phyloP scores from a whole-genome alignment of 2,329 filamentous ascomycete genomes.

The Penicillium sclerotigenum region DNA sequence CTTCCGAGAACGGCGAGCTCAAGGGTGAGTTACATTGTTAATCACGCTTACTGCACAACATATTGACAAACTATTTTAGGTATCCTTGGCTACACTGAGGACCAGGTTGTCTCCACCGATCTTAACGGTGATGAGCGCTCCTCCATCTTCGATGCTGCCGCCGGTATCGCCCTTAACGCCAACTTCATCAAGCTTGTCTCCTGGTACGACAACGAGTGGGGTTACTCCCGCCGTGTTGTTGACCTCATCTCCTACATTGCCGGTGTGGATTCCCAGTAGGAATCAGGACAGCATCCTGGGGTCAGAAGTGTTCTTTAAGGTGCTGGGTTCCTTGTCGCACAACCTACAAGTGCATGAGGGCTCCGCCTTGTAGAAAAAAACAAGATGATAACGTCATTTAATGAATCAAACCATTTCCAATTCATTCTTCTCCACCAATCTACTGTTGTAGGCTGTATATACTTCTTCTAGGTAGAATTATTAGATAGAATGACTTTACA shows the following conservation, averaged over 20 bases:
- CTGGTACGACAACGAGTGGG: constrained; percentile 99
- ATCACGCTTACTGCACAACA: too few species aligned
- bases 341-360: background rate
- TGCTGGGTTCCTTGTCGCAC: constrained; percentile 10
- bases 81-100: constrained; percentile 92
- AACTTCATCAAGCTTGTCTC: constrained; percentile 98
- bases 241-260: constrained; percentile 74
- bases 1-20: constrained; percentile 69
- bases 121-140: constrained; percentile 89
- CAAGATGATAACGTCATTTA: constrained; percentile 26
- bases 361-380: constrained; percentile 17
- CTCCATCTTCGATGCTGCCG: constrained; percentile 99
- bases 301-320: constrained; percentile 37
- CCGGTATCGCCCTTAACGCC: constrained; percentile 95
- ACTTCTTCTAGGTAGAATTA: too few species aligned
- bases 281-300: constrained; percentile 35
- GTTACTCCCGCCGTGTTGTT: constrained; percentile 93
- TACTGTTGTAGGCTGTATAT: background rate
- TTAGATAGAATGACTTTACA: background rate
- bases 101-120: constrained; percentile 92
- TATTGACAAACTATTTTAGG: constrained; percentile 31
- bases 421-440: constrained; percentile 6
- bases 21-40: constrained; percentile 53
- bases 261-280: constrained; percentile 63
- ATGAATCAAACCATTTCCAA: constrained; percentile 26